Conservation (phyloP, 1,284 basidiomycete species). For the Ustilago vetiveriae region DNA sequence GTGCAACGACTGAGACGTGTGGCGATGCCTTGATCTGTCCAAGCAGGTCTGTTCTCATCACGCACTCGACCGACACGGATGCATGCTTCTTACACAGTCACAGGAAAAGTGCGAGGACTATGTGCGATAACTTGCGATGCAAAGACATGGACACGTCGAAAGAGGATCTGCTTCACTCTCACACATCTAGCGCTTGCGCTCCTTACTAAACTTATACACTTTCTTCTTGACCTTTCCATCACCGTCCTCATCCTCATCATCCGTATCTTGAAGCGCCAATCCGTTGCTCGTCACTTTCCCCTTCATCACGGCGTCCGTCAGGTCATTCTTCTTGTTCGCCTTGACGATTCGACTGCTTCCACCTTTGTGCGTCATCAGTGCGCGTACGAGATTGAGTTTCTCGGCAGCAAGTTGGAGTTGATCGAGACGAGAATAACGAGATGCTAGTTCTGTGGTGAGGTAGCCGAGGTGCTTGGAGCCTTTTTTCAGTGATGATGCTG, state of each 20-base stretch:
- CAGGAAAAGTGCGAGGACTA: no score
- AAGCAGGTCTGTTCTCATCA: no score
- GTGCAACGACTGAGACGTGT: no score
- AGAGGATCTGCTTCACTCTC: neutral
- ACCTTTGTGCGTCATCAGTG: conserved; percentile 58
- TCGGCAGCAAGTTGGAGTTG: conserved; percentile 48
- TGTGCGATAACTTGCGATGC: no score
- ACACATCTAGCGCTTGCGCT: conserved; percentile 44
- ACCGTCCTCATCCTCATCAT: conserved; percentile 37
- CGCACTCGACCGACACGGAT: no score
- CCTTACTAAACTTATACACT: conserved; percentile 54
- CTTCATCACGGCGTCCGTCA: conserved; percentile 44
- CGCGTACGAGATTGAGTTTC: conserved; percentile 56
- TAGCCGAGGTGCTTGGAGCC: conserved; percentile 54
- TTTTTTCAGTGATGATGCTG: conserved; percentile 18
- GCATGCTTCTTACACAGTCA: no score
- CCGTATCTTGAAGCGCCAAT: conserved; percentile 43
- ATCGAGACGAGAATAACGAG: conserved; percentile 54
- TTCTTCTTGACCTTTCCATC: conserved; percentile 14
- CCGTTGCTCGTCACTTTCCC: conserved; percentile 51
- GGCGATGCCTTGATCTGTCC: no score
- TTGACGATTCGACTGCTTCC: conserved; percentile 27
- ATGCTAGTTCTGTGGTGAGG: conserved; percentile 51
- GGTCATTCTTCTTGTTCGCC: conserved; percentile 16
- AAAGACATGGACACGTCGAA: no score